These are phyloP conservation scores for Lipomyces orientalis DNA, from an alignment of 805 yeast species.

Conservation along the genomic window DNA sequence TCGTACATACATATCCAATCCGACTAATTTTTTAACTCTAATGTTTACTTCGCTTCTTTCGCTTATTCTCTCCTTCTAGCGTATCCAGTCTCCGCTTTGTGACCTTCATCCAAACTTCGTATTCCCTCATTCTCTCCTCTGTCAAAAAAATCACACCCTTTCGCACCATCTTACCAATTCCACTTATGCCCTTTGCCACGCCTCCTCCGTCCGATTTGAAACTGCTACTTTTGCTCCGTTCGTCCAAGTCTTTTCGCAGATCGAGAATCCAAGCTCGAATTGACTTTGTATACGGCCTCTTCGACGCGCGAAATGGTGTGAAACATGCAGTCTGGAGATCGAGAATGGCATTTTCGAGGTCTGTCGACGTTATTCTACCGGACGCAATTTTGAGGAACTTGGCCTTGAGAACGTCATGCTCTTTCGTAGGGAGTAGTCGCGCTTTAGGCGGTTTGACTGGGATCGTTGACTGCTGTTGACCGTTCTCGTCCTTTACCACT, in stretches of 20 bases:
- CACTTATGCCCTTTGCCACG: not conserved
- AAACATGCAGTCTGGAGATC: conserved; percentile 23
- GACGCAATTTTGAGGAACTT: conserved; percentile 16
- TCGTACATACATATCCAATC: no score
- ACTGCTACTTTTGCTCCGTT: not conserved
- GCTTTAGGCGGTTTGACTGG: not conserved
- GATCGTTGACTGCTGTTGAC: not conserved
- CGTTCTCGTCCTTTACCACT: not conserved
- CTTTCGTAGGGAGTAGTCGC: not conserved
- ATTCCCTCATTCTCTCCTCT: conserved; percentile 9
- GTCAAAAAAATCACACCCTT: conserved; percentile 18
- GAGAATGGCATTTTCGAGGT: conserved; percentile 2
- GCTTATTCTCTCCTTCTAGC: not conserved
- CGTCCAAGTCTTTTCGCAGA: not conserved
- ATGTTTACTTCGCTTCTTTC: no score
- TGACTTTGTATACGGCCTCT: conserved; percentile 7
- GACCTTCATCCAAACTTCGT: conserved; percentile 14
- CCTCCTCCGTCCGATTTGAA: not conserved
- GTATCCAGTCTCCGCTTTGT: conserved; percentile 4
- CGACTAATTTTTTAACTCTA: no score
- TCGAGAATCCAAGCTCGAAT: conserved; percentile 14
- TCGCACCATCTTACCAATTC: conserved; percentile 23
- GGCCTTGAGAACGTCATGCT: conserved; percentile 7
- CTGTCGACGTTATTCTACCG: conserved; percentile 4
- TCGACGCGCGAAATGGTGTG: conserved; percentile 1